phyloP scores from a whole-genome alignment of 2,329 filamentous ascomycete species.

The Sphaerulina musiva region DNA sequence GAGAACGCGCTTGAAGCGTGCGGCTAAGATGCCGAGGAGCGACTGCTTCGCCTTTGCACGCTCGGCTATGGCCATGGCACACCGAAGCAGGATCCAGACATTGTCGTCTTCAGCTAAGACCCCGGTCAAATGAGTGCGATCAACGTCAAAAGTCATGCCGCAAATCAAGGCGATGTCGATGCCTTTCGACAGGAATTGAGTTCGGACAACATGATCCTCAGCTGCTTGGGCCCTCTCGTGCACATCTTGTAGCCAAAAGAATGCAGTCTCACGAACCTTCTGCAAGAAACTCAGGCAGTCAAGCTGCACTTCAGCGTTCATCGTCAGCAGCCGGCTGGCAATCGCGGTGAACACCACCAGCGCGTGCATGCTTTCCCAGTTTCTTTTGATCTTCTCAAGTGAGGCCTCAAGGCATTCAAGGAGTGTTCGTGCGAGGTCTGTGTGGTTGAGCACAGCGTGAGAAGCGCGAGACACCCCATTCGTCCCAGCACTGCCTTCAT shows the following conservation, averaged over 20 bases:
- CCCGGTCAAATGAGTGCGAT: conserved; percentile 14
- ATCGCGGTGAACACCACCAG: conserved; percentile 19
- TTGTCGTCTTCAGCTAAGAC: conserved; percentile 15
- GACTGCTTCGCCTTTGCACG: conserved; percentile 8
- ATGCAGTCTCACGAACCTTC: conserved; percentile 39
- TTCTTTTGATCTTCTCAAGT: conserved; percentile 19
- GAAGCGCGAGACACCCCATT: conserved; percentile 36
- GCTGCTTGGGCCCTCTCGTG: conserved; percentile 27
- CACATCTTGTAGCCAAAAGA: conserved; percentile 47
- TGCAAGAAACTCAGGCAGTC: conserved; percentile 31
- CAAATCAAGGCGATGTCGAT: conserved; percentile 55
- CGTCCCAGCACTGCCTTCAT: background rate
- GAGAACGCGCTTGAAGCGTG: conserved; percentile 16
- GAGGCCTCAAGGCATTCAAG: conserved; percentile 11
- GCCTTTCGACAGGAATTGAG: conserved; percentile 30
- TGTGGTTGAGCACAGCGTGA: conserved; percentile 48
- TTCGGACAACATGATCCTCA: conserved; percentile 31
- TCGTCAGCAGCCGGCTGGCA: conserved; percentile 18
- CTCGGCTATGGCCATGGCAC: conserved; percentile 14
- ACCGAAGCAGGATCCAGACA: conserved; percentile 17
- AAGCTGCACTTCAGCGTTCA: conserved; percentile 7
- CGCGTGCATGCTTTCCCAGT: conserved; percentile 25
- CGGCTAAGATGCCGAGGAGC: background rate
- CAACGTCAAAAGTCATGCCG: conserved; percentile 41
- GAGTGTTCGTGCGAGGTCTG: conserved; percentile 4